Base-by-base conservation (phyloP, 371 early-diverging fungal species). In the Mortierella sp. region DNA sequence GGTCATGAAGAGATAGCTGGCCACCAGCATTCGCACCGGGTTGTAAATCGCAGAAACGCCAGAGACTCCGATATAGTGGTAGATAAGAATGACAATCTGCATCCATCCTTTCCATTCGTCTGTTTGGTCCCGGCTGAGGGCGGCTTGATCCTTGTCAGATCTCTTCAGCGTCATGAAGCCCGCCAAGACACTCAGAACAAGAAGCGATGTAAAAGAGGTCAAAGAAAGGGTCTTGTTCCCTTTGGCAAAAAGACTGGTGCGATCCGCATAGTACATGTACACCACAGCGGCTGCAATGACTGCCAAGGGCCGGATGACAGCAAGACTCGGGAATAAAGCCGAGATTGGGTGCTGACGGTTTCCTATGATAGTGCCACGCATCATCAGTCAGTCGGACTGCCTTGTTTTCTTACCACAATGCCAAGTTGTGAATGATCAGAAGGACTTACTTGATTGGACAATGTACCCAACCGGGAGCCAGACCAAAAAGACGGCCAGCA, bases 81-180 rank as follows among this genome's bases (percentile, higher is more conserved):
- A 91, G 21, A 88, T 76, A n/a, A 94, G 79, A 41, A 94, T 91
- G 24, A 87, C 79, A 13, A 92, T 67, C 81, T 92, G 92, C 93
- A 94, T 92, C 93, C 93, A 92, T 6, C 94, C 94, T 67, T 91
- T 92, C 94, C 93, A 94, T 80, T 94, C 94, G 57, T 92, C 90
- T 0, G 93, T 92, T 59, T 91, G 91, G 48, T 87, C 81, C 18
- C 91, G 83, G 71, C 86, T 90, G 63, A 94, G 69, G 57, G 91
- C 90, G 5, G 82, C 80, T 27, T 81, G 82, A 41, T 86, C 87
- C 13, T 81, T 81, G 21, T 82, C 82, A 58, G 82, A 78, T 23
- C 64, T 61, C 53, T 79, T 74, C 52, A 89, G 54, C 7, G 90
- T 85, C 31, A 81, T 58, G 9, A 68, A 57, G 19, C 91, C 91